Base-by-base conservation (phyloP, 352 stramenopile genomes). In the Phytopythium ostracodes region DNA sequence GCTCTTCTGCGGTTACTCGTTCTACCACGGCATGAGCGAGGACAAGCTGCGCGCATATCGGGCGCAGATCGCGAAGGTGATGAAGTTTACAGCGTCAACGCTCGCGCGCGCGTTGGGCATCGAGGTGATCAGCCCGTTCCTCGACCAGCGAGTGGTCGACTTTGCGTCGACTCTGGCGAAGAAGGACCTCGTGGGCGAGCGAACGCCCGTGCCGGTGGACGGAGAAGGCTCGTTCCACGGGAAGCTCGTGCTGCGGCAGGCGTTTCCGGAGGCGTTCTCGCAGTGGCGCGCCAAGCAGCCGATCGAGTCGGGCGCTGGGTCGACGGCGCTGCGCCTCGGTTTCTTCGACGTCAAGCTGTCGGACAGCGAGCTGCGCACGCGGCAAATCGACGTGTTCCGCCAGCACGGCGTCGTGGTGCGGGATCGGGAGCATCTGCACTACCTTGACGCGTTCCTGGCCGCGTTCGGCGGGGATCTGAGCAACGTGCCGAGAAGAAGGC, bases 281-380 rank as follows among this genome's bases (percentile, higher is more conserved):
- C 88, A 92, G 49, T 97, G 89, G 89, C 84, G 89, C 6, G 62
- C 73, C 11, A 97, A 97, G 62, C 76, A 96, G 69, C 89, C 89
- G 2, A 97, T 97, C 57, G 89, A 97, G 54, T 66, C 89, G 51
- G 89, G 89, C 43, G 72, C 78, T 1, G 89, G 89, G 6, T 91
- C 81, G 22, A 96, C 87, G 0, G 70, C 75, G 35, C 68, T 92
- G 14, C 73, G 83, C 7, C 69, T 85, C 27, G 83, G 83, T 9
- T 84, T 79, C 65, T 92, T 92, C 57, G 73, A 89, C 56, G 53
- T 59, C 29, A 63, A 71, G 55, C 84, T 68, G 68, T 70, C 63
- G 0, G 53, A 66, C 27, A 50, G 71, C 18, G 74, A 81, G 60
- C 88, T 92, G 46, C 64, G 35, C 11, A 42, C 60, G 22, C 68